These are phyloP conservation scores for Leptosphaerulina australis DNA, from an alignment of 2,329 filamentous ascomycete genomes.

Conservation along the genomic window DNA sequence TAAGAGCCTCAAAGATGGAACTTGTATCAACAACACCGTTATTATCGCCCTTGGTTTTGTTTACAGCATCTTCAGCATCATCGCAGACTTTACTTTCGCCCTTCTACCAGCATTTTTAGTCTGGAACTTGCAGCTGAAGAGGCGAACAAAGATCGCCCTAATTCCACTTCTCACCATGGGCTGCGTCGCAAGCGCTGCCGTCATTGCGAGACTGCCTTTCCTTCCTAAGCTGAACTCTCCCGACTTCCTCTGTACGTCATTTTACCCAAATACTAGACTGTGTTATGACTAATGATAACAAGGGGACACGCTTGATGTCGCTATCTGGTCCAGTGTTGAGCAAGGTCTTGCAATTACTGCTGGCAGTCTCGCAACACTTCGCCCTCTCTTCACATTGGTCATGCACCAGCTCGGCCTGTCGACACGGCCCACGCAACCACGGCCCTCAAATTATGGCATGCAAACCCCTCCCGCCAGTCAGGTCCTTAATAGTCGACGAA, in stretches of 20 bases:
- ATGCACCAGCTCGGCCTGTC: slow-evolving; percentile 35
- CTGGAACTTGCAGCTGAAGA: slow-evolving; percentile 58
- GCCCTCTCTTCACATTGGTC: slow-evolving; percentile 40
- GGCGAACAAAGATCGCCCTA: slow-evolving; percentile 57
- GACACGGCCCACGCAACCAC: slow-evolving; percentile 26
- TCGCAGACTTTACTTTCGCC: slow-evolving; percentile 58
- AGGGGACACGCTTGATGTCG: slow-evolving; percentile 45
- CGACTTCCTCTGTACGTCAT: slow-evolving; percentile 43
- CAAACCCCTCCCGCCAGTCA: slow-evolving; percentile 23
- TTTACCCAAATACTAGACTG: too few relatives aligned
- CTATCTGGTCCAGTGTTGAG: slow-evolving; percentile 47
- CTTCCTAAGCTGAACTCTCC: slow-evolving; percentile 35
- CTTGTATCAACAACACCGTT: slow-evolving; percentile 50
- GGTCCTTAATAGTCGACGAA: slow-evolving; percentile 19
- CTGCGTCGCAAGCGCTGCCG: slow-evolving; percentile 50
- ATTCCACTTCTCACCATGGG: slow-evolving; percentile 58
- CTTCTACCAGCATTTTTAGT: slow-evolving; percentile 58
- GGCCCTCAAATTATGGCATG: slow-evolving; percentile 31
- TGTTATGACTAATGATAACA: slow-evolving; percentile 1
- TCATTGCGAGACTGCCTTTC: slow-evolving; percentile 41
- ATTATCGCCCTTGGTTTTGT: slow-evolving; percentile 53
- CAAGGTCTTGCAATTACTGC: slow-evolving; percentile 48
- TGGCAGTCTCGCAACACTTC: slow-evolving; percentile 44
- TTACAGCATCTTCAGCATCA: slow-evolving; percentile 55
- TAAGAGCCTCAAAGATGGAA: slow-evolving; percentile 43